A percentile compares a stretch with the other conserved stretches of the same genome.
Evolutionary conservation across 2,329 filamentous ascomycete species (phyloP).

Genomic region (Trichoderma koningiopsis): DNA sequence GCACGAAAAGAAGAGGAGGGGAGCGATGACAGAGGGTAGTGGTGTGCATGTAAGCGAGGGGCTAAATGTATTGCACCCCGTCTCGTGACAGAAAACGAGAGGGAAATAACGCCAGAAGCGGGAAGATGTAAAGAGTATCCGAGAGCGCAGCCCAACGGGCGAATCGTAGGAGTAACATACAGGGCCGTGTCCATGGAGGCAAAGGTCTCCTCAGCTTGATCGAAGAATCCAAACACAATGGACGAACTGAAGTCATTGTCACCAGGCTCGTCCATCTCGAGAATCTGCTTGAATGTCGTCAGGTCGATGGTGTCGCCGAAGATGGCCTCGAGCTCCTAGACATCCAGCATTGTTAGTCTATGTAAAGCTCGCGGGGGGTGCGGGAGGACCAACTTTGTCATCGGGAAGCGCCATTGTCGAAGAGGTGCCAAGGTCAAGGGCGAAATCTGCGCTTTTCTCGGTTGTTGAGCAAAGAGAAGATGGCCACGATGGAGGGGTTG

Average conservation of each 20-base stretch:
- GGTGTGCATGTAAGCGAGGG: neutral
- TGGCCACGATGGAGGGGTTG: slow-evolving; percentile 19
- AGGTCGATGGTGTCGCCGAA: slow-evolving; percentile 78
- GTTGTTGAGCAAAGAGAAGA: slow-evolving; percentile 10
- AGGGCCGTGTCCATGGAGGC: slow-evolving; percentile 77
- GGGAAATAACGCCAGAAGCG: neutral
- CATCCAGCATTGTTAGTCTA: slow-evolving; percentile 47
- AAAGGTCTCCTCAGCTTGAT: slow-evolving; percentile 87
- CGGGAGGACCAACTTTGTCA: slow-evolving; percentile 37
- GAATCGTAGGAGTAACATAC: slow-evolving; percentile 58
- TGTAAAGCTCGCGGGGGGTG: neutral
- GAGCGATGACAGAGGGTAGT: neutral
- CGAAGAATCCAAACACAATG: slow-evolving; percentile 90
- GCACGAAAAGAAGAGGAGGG: neutral
- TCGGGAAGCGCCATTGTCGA: slow-evolving; percentile 38
- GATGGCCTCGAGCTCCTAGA: slow-evolving; percentile 54
- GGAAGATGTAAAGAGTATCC: neutral
- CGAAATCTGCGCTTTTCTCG: slow-evolving; percentile 9
- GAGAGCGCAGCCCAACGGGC: neutral
- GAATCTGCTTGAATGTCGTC: slow-evolving; percentile 86
- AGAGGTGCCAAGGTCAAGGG: neutral
- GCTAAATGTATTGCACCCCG: neutral
- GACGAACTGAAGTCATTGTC: slow-evolving; percentile 85
- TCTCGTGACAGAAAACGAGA: neutral
- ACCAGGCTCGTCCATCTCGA: slow-evolving; percentile 95